Evolutionary conservation across 306 rosid species (phyloP).

Genomic region (Geum urbanum): DNA sequence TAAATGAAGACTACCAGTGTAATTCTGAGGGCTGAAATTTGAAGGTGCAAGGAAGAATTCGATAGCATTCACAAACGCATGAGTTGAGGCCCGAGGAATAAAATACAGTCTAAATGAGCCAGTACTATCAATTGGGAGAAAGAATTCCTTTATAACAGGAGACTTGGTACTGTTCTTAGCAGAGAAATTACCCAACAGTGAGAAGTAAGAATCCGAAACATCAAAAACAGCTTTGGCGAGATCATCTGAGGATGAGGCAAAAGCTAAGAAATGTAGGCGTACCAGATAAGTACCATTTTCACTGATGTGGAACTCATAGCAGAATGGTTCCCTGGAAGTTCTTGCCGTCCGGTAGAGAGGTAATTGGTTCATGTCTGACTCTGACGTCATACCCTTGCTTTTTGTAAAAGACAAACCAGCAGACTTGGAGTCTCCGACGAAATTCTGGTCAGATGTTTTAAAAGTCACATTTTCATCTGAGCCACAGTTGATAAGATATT

Average conservation of each 20-base stretch:
- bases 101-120: conserved; percentile 25
- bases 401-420: not conserved
- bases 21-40: not conserved
- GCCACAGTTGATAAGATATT: conserved; percentile 48
- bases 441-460: not conserved
- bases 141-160: conserved; percentile 32
- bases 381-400: not conserved
- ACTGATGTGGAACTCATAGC: conserved; percentile 10
- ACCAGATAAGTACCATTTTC: conserved; percentile 26
- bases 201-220: conserved; percentile 30
- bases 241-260: conserved; percentile 12
- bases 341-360: conserved; percentile 38
- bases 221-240: conserved; percentile 37
- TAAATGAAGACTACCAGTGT: not conserved
- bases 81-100: conserved; percentile 29
- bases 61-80: conserved; percentile 52
- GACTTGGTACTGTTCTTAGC: conserved; percentile 2
- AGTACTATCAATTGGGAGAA: not conserved
- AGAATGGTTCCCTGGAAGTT: not conserved
- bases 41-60: conserved; percentile 39
- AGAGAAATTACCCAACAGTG: conserved; percentile 32
- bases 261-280: conserved; percentile 52
- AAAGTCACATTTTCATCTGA: not conserved
- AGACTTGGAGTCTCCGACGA: conserved; percentile 17
- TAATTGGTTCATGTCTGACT: not conserved